Conservation (phyloP, 352 stramenopile genomes). For the Globisporangium uncinulatum region DNA sequence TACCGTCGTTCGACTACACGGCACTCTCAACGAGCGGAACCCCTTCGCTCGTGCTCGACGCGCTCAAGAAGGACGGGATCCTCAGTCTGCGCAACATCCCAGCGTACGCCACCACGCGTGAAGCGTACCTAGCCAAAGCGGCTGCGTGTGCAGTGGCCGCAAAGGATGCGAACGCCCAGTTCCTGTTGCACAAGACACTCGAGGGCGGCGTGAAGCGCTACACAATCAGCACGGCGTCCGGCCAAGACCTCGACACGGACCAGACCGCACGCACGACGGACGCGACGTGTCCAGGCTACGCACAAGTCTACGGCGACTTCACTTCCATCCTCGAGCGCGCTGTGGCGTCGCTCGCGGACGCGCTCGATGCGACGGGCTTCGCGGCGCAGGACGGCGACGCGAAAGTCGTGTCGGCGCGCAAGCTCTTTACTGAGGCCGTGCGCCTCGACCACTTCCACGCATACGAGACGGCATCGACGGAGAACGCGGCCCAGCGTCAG, state of each 20-base stretch:
- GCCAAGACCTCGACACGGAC: conserved; percentile 23
- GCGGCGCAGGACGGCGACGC: conserved; percentile 33
- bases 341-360: conserved; percentile 33
- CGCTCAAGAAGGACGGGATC: conserved; percentile 66
- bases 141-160: conserved; percentile 39
- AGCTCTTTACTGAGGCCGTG: conserved; percentile 46
- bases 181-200: conserved; percentile 53
- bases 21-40: conserved; percentile 26
- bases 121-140: conserved; percentile 40
- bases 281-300: conserved; percentile 32
- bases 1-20: conserved; percentile 53
- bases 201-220: conserved; percentile 58
- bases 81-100: conserved; percentile 60
- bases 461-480: conserved; percentile 30
- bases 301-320: conserved; percentile 30
- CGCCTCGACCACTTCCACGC: conserved; percentile 62
- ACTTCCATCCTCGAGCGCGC: conserved; percentile 38
- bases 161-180: conserved; percentile 19
- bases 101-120: conserved; percentile 31
- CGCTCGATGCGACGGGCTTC: conserved; percentile 40
- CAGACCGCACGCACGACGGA: conserved; percentile 17
- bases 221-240: conserved; percentile 60
- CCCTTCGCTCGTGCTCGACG: conserved; percentile 31
- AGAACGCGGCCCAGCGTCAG: conserved; percentile 6
- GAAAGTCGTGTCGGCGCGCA: conserved; percentile 29